Conservation (phyloP, 768 basidiomycete genomes). For the Mycena amicta region DNA sequence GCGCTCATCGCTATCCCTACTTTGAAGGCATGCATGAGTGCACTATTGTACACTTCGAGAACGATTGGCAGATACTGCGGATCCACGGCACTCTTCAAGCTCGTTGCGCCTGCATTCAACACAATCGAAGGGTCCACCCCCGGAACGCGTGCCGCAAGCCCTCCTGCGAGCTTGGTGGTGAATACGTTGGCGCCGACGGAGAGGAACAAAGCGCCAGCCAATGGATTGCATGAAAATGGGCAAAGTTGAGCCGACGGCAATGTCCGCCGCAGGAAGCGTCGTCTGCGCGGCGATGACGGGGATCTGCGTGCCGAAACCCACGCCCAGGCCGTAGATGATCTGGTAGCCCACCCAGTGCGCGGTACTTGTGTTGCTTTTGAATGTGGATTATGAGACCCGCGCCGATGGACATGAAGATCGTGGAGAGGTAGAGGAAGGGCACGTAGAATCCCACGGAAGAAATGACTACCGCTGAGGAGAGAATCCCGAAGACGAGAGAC, state of each 20-base stretch:
- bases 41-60: constrained; percentile 4
- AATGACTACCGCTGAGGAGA: constrained; percentile 41
- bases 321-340: constrained; percentile 30
- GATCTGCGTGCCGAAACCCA: constrained; percentile 27
- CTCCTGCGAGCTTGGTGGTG: constrained; percentile 1
- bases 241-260: constrained; percentile 15
- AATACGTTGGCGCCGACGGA: constrained; percentile 23
- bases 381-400: constrained; percentile 36
- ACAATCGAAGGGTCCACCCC: neutral
- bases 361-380: constrained; percentile 25
- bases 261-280: constrained; percentile 11
- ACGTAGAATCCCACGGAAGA: constrained; percentile 37
- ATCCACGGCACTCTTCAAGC: neutral
- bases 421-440: constrained; percentile 28
- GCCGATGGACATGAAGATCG: constrained; percentile 37
- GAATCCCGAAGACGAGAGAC: constrained; percentile 38
- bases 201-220: constrained; percentile 21
- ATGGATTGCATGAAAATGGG: constrained; percentile 24
- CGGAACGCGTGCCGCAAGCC: neutral
- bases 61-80: neutral
- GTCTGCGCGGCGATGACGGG: constrained; percentile 22
- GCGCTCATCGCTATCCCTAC: neutral
- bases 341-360: constrained; percentile 25
- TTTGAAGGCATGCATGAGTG: neutral
- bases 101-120: neutral